These are phyloP conservation scores for Colletotrichum sidae DNA, from an alignment of 2,329 filamentous ascomycete genomes.

Conservation along the genomic window DNA sequence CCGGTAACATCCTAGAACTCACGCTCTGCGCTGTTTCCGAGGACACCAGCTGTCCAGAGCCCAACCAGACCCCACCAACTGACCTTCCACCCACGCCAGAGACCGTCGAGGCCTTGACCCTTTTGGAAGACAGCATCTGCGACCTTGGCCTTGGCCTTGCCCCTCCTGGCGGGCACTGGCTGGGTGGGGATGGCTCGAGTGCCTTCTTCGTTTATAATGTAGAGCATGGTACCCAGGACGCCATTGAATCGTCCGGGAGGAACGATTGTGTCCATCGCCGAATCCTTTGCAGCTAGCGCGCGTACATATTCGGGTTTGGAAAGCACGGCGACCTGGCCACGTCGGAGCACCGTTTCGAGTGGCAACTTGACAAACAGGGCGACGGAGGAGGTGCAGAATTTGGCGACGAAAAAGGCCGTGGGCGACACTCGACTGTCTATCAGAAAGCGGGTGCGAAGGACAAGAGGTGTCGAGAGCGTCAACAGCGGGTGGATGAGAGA, in stretches of 20 bases:
- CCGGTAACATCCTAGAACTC: constrained; percentile 59
- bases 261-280: constrained; percentile 77
- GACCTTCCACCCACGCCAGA: constrained; percentile 82
- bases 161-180: constrained; percentile 46
- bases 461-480: constrained; percentile 83
- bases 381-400: constrained; percentile 82
- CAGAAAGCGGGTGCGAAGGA: constrained; percentile 85
- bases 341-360: constrained; percentile 89
- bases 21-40: constrained; percentile 71
- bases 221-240: constrained; percentile 91
- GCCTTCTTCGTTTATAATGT: constrained; percentile 87
- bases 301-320: constrained; percentile 63
- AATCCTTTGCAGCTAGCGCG: constrained; percentile 57
- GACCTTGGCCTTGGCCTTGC: constrained; percentile 48
- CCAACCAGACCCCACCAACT: constrained; percentile 83
- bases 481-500: constrained; percentile 86
- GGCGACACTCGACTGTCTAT: constrained; percentile 87
- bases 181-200: constrained; percentile 58
- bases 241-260: constrained; percentile 84
- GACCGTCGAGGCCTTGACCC: constrained; percentile 75
- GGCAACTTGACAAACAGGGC: constrained; percentile 91
- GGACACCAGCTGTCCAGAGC: constrained; percentile 76
- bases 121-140: constrained; percentile 61
- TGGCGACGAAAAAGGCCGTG: constrained; percentile 82
- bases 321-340: constrained; percentile 84